Evolutionary conservation across 441 rosid species (phyloP), one percentile per base, ranked within the genome.

Genomic region (Adansonia gregorii): DNA sequence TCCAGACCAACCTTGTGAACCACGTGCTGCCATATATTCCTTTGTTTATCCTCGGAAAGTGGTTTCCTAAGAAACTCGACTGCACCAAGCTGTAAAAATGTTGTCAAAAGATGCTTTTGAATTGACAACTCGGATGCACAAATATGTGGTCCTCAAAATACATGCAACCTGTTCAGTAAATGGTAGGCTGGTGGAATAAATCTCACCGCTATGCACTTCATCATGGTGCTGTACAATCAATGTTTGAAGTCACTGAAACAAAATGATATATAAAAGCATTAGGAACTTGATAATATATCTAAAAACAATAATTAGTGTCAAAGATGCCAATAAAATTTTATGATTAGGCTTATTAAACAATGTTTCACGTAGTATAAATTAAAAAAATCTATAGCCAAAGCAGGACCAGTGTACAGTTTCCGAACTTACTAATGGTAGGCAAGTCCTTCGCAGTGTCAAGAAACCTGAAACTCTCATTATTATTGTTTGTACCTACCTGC

Each of bases 141-240:
- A 41, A 43, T 58, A n/a, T 45, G 3, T 3, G 74, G 52, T 48
- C 52, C 46, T 61, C 6, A 67, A 39, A 76, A 19, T 77, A 73
- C 27, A 46, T 17, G 45, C 22, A 45, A 56, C 69, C 22, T 73
- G 17, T 27, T 49, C 15, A 60, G 45, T 63, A 22, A 64, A 56
- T 65, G 24, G 49, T 43, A 48, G 35, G 51, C 6, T 0, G 49
- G 15, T 0, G 49, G 15, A 20, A 77, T 64, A 22, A 72, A 66
- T 79, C 91, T 90, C 86, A 96, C 99, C 88, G 97, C 96, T 77
- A 96, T 93, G 91, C 97, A 94, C 82, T 92, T 96, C 95, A 96
- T 93, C 79, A 86, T 88, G 67, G 91, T 94, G 88, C 88, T 85
- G 80, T 87, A 88, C 98, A 96, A 78, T 91, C 86, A 67, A 88